Evolutionary conservation across 768 basidiomycete genomes (phyloP).

Genomic region (Calvatia gigantea): DNA sequence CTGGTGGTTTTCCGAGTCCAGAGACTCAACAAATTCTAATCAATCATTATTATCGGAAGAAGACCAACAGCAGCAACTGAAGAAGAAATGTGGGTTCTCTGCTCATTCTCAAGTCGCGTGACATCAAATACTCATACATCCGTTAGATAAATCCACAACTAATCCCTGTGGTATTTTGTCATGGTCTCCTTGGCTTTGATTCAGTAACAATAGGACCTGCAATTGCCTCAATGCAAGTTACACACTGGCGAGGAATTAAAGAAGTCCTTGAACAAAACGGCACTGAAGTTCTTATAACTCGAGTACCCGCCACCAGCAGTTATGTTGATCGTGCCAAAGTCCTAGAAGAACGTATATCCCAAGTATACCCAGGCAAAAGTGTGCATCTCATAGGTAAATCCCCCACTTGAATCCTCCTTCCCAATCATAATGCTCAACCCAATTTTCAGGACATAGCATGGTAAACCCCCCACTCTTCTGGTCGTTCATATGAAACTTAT

Average conservation of each 20-base stretch:
- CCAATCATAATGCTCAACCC: not conserved
- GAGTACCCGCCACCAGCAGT: slow-evolving; percentile 90
- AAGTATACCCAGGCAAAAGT: slow-evolving; percentile 74
- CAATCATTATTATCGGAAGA: slow-evolving; percentile 49
- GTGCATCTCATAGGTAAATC: slow-evolving; percentile 81
- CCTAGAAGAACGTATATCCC: slow-evolving; percentile 76
- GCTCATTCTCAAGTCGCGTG: too few species aligned
- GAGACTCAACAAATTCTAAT: slow-evolving; percentile 28
- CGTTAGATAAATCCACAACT: slow-evolving; percentile 67
- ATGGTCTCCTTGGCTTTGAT: slow-evolving; percentile 90
- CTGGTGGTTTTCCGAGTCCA: slow-evolving; percentile 51
- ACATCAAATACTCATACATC: too few species aligned
- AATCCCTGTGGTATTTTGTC: slow-evolving; percentile 94
- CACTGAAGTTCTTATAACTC: slow-evolving; percentile 85
- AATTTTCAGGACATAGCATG: slow-evolving; percentile 67
- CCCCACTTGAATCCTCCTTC: not conserved
- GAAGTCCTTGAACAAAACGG: slow-evolving; percentile 90
- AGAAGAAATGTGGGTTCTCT: slow-evolving; percentile 55
- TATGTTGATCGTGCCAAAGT: slow-evolving; percentile 88
- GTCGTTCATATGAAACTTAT: not conserved
- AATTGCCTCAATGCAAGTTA: slow-evolving; percentile 79
- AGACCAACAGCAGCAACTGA: slow-evolving; percentile 41
- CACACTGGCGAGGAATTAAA: slow-evolving; percentile 96
- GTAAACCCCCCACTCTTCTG: slow-evolving; percentile 31
- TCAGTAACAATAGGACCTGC: slow-evolving; percentile 74